These are phyloP conservation scores for Lepidopterella palustris DNA, from an alignment of 495 filamentous ascomycete genomes.

Conservation along the genomic window DNA sequence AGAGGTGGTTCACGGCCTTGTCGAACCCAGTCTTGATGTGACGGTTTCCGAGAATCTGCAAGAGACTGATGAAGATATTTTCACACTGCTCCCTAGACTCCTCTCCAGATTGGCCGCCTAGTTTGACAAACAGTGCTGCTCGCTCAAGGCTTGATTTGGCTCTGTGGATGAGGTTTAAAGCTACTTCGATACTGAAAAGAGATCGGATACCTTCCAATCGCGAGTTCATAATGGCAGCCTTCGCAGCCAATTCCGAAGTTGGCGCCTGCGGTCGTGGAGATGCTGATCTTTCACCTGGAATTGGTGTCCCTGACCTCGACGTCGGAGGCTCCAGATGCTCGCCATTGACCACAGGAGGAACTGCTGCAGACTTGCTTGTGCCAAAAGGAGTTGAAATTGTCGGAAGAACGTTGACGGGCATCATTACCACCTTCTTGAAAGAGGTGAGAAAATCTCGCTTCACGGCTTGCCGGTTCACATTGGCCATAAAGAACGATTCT, in stretches of 20 bases:
- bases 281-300: conserved; percentile 21
- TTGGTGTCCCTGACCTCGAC: conserved; percentile 33
- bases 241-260: conserved; percentile 87
- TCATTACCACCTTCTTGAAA: conserved; percentile 98
- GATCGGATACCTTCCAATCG: conserved; percentile 87
- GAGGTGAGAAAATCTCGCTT: conserved; percentile 94
- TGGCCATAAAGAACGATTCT: conserved; percentile 92
- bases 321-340: conserved; percentile 19
- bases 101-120: conserved; percentile 70
- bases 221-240: conserved; percentile 93
- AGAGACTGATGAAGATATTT: conserved; percentile 74
- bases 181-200: conserved; percentile 94
- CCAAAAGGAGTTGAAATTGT: conserved; percentile 45
- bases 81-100: conserved; percentile 88
- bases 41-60: conserved; percentile 74
- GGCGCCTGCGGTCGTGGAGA: conserved; percentile 61
- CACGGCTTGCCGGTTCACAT: conserved; percentile 86
- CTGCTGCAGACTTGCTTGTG: conserved; percentile 43
- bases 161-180: conserved; percentile 75
- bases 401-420: conserved; percentile 83
- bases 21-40: conserved; percentile 90
- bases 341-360: conserved; percentile 14
- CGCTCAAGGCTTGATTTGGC: conserved; percentile 90
- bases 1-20: conserved; percentile 84
- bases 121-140: conserved; percentile 68